These are phyloP conservation scores for Aspergillus pseudonomiae DNA, from an alignment of 2,329 filamentous ascomycete genomes.

Conservation along the genomic window DNA sequence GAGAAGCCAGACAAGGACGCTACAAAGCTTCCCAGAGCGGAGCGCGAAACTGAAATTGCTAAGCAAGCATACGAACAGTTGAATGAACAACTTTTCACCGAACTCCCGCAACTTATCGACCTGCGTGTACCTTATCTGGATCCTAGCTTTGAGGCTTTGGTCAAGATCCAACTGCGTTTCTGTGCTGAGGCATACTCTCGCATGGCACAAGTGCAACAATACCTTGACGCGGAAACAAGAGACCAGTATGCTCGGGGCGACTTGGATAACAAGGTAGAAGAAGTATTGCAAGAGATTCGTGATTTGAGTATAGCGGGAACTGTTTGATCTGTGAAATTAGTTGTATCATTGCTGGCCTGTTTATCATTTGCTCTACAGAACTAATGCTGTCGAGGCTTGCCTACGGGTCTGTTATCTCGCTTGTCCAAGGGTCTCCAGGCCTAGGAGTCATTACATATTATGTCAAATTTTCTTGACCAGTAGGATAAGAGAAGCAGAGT, in stretches of 20 bases:
- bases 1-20: constrained; percentile 99
- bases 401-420: not conserved
- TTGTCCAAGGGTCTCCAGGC: not conserved
- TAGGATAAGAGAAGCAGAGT: too few species aligned
- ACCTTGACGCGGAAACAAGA: constrained; percentile 90
- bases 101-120: constrained; percentile 94
- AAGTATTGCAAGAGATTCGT: constrained; percentile 94
- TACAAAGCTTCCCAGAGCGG: constrained; percentile 90
- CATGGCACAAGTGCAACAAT: constrained; percentile 99
- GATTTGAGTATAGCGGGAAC: constrained; percentile 88
- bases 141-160: constrained; percentile 93
- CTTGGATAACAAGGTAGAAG: constrained; percentile 86
- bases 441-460: not conserved
- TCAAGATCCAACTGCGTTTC: constrained; percentile 97
- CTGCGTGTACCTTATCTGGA: constrained; percentile 95
- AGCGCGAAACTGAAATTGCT: constrained; percentile 95
- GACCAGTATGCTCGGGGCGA: constrained; percentile 96
- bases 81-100: constrained; percentile 91
- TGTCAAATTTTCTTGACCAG: not conserved
- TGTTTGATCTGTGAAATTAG: constrained; percentile 46
- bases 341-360: constrained; percentile 15
- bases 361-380: constrained; percentile 15
- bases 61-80: constrained; percentile 92
- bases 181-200: constrained; percentile 96
- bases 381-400: not conserved